phyloP scores from a whole-genome alignment of 345 rosid species.

The Sapria himalayana region DNA sequence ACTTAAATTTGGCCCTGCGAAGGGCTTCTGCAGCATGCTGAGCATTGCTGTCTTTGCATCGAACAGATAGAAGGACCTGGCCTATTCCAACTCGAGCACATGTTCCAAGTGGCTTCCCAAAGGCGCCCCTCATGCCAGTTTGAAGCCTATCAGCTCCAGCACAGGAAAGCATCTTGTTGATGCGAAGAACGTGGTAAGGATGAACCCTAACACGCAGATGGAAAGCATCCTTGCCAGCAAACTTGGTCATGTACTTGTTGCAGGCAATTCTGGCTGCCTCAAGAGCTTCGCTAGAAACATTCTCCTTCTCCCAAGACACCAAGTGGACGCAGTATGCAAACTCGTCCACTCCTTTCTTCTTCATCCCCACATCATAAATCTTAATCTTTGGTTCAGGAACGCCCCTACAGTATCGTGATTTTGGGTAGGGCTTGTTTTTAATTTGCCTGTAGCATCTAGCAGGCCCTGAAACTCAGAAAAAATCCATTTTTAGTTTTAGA shows the following conservation, averaged over 20 bases:
- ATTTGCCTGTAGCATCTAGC: constrained; percentile 19
- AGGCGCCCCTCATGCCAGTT: constrained; percentile 14
- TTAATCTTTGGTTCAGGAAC: constrained; percentile 14
- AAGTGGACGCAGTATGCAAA: constrained; percentile 9
- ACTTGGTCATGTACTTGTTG: constrained; percentile 14
- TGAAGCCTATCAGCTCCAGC: constrained; percentile 12
- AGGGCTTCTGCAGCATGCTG: constrained; percentile 9
- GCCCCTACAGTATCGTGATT: constrained; percentile 13
- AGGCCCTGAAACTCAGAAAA: constrained; percentile 10
- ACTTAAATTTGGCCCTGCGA: constrained; percentile 13
- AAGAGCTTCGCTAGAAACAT: constrained; percentile 12
- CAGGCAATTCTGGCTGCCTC: constrained; percentile 12
- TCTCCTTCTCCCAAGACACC: constrained; percentile 10
- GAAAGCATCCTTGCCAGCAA: constrained; percentile 12
- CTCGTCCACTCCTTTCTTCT: constrained; percentile 11
- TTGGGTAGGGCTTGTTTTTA: constrained; percentile 12
- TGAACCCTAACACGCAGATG: constrained; percentile 9
- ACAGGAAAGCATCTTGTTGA: constrained; percentile 15
- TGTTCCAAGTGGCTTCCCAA: constrained; percentile 11
- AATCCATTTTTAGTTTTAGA: too few relatives aligned
- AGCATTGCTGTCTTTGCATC: constrained; percentile 13
- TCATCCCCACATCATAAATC: constrained; percentile 13
- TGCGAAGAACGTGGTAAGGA: constrained; percentile 10
- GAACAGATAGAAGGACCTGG: constrained; percentile 12
- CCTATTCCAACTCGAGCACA: constrained; percentile 11